Evolutionary conservation across 31 red algal genomes (phyloP), one percentile per base, ranked within the genome.

Genomic region (Porphyra umbilicalis): DNA sequence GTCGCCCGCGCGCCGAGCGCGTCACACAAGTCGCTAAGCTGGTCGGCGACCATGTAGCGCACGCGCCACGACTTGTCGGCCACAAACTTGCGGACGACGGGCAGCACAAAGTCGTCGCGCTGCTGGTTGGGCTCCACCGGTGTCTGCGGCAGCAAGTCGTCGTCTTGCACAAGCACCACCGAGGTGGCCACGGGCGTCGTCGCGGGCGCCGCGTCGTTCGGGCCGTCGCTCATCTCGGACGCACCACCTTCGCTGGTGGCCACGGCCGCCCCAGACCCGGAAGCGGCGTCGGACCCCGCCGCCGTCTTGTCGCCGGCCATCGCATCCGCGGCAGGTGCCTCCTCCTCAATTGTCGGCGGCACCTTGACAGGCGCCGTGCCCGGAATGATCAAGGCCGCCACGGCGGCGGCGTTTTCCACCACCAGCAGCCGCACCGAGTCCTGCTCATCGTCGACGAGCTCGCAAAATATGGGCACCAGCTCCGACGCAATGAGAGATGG

Each of bases 41-140:
- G 79, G 81, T 91, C 93, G 0, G 96, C 93, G n/a, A 94, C 88
- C 86, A 95, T 91, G 76, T 94, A 98, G 34, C 96, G 96, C 38
- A 98, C 96, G 32, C 96, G 87, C 96, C 96, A 98, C 33, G 96
- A 95, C 78, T 95, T 95, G 84, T 98, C 96, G 5, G 76, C 82
- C 38, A 87, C 81, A 71, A 95, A 86, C 11, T 84, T 85, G 10
- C 80, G 83, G 18, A 95, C 81, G 79, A 98, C 83, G 13, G 82
- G 84, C 39, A 90, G 77, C 0, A 71, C 57, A 71, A 71, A 71
- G 14, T 71, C 57, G 25, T 71, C 57, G 30, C 57, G 57, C 25
- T 71, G 57, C 57, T 71, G 57, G 57, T 71, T 71, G 57, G 57
- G 57, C 30, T 71, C 57, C 57, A 71, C 57, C 20, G 57, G 57